phyloP scores from a whole-genome alignment of 2,329 filamentous ascomycete genomes.

The Gremmenia infestans region DNA sequence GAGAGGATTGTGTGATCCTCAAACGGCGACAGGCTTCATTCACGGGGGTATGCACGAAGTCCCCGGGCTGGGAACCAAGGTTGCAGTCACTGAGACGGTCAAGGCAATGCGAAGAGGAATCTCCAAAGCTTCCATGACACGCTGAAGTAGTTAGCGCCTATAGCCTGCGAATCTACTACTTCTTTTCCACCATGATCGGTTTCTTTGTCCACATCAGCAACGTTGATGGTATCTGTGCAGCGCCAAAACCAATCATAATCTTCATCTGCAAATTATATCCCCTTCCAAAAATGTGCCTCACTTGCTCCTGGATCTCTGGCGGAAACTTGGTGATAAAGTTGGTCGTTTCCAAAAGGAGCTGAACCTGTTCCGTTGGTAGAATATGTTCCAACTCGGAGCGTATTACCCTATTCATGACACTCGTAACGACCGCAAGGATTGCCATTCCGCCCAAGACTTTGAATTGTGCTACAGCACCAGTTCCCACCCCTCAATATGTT shows the following conservation, averaged over 20 bases:
- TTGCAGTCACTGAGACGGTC: neutral
- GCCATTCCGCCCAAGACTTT: neutral
- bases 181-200: neutral
- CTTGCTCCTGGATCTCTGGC: neutral
- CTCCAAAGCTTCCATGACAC: neutral
- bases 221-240: neutral
- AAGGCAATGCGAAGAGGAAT: neutral
- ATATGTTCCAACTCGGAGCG: neutral
- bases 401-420: constrained; percentile 1
- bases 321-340: neutral
- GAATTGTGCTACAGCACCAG: neutral
- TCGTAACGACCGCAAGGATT: neutral
- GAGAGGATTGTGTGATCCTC: neutral
- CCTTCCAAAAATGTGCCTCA: neutral
- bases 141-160: neutral
- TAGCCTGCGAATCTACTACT: too few species aligned
- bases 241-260: constrained; percentile 1
- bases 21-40: neutral
- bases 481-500: neutral
- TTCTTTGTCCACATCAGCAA: constrained; percentile 2
- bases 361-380: neutral
- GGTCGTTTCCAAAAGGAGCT: neutral
- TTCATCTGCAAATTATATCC: constrained; percentile 3
- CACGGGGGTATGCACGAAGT: neutral
- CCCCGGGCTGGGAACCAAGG: neutral